A percentile compares a stretch with the other conserved stretches of the same genome.
phyloP scores from a whole-genome alignment of 129 eudicot species.

The Kitagawia praeruptora region DNA sequence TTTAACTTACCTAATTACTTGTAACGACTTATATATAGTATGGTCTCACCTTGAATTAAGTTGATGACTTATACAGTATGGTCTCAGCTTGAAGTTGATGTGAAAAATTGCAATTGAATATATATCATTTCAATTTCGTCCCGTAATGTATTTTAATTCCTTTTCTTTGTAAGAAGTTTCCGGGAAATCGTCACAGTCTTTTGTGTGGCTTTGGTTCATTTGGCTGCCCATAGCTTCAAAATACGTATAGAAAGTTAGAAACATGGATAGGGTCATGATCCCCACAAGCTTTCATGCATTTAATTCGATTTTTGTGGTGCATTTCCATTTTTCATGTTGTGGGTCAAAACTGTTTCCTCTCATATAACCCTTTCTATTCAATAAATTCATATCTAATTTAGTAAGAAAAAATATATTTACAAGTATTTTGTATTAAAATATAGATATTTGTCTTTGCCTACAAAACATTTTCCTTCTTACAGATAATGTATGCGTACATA shows the following conservation, averaged over 20 bases:
- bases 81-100: background rate
- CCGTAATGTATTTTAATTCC: background rate
- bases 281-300: constrained; percentile 32
- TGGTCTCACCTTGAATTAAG: background rate
- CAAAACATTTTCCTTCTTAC: too few relatives aligned
- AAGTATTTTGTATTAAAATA: background rate
- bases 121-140: background rate
- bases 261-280: background rate
- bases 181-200: background rate
- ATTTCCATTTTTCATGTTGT: constrained; percentile 15
- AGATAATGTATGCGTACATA: too few relatives aligned
- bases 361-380: background rate
- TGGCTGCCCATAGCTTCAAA: constrained; percentile 36
- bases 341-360: constrained; percentile 9
- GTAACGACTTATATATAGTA: background rate
- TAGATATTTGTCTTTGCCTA: too few relatives aligned
- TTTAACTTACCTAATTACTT: background rate
- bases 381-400: background rate
- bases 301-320: constrained; percentile 38
- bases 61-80: background rate
- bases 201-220: constrained; percentile 54
- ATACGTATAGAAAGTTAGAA: constrained; percentile 4
- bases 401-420: background rate
- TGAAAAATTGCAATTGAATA: background rate
- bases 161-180: background rate